These are phyloP conservation scores for Colletotrichum sp. DNA, from an alignment of 2,329 filamentous ascomycete genomes.

Conservation along the genomic window DNA sequence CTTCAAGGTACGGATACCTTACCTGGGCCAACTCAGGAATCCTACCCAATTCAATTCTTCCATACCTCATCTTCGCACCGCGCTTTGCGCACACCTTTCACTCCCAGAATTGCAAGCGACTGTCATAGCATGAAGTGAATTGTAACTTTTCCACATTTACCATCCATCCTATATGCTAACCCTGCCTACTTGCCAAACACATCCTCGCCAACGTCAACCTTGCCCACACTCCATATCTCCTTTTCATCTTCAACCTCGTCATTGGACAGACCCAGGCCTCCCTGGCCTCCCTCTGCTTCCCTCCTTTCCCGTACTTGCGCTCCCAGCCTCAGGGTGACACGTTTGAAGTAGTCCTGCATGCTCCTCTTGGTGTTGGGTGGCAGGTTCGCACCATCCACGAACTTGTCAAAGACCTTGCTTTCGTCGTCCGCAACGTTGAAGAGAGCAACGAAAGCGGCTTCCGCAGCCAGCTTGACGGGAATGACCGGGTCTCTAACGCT, in stretches of 20 bases:
- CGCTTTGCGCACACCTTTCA: not conserved
- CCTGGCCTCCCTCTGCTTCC: conserved; percentile 89
- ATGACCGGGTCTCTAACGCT: conserved; percentile 91
- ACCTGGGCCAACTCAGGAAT: not conserved
- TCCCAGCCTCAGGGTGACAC: conserved; percentile 85
- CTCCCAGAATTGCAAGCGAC: not conserved
- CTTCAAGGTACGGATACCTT: not conserved
- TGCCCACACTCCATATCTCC: conserved; percentile 95
- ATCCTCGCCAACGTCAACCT: conserved; percentile 78
- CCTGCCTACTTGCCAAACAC: conserved; percentile 45
- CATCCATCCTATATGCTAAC: not conserved
- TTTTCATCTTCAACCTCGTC: conserved; percentile 94
- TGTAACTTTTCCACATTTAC: conserved; percentile 3
- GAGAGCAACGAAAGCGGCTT: conserved; percentile 90
- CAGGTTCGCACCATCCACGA: conserved; percentile 74
- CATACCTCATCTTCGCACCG: not conserved
- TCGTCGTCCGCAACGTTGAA: conserved; percentile 93
- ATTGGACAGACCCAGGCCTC: conserved; percentile 82
- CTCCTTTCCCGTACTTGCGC: conserved; percentile 85
- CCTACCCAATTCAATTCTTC: not conserved
- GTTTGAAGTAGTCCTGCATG: conserved; percentile 97
- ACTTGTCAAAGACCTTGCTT: conserved; percentile 86
- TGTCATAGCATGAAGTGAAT: not conserved
- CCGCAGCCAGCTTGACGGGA: conserved; percentile 92
- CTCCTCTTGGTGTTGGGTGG: conserved; percentile 78